These are phyloP conservation scores for Pichia gijzeniarum DNA, from an alignment of 805 yeast genomes.

Conservation along the genomic window DNA sequence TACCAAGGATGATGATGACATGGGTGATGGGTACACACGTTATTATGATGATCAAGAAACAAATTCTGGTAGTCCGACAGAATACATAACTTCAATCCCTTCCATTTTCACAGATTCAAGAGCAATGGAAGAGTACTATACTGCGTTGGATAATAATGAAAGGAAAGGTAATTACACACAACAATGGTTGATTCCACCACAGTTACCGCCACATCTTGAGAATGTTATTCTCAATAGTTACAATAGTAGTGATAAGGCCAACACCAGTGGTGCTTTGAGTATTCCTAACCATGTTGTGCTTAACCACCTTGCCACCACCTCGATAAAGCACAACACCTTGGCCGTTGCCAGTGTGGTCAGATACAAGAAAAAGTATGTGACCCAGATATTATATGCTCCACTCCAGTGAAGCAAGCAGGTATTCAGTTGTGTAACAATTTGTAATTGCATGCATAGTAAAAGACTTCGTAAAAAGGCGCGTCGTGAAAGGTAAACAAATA, in stretches of 20 bases:
- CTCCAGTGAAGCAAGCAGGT: conserved; percentile 35
- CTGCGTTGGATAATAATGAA: conserved; percentile 54
- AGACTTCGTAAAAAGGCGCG: neutral
- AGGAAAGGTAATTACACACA: conserved; percentile 18
- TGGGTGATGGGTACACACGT: conserved; percentile 75
- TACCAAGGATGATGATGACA: conserved; percentile 66
- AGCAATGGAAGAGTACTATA: conserved; percentile 80
- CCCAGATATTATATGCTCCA: conserved; percentile 90
- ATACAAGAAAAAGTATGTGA: conserved; percentile 81
- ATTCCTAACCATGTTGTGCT: conserved; percentile 93
- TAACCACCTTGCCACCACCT: conserved; percentile 92
- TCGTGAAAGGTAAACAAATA: conserved; percentile 2
- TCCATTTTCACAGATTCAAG: conserved; percentile 80
- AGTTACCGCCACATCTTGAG: conserved; percentile 93
- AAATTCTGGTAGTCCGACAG: conserved; percentile 26
- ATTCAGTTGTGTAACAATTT: neutral
- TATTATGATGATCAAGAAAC: conserved; percentile 48
- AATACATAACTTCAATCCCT: conserved; percentile 59
- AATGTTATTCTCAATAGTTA: conserved; percentile 82
- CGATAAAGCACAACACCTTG: conserved; percentile 86
- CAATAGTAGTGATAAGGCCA: conserved; percentile 57
- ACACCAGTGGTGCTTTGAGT: conserved; percentile 82
- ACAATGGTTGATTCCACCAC: conserved; percentile 80
- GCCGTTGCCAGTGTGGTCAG: conserved; percentile 91
- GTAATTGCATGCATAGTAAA: too few species aligned